Base-by-base conservation (phyloP, 208 protist species). In the Leishmania martiniquensis region DNA sequence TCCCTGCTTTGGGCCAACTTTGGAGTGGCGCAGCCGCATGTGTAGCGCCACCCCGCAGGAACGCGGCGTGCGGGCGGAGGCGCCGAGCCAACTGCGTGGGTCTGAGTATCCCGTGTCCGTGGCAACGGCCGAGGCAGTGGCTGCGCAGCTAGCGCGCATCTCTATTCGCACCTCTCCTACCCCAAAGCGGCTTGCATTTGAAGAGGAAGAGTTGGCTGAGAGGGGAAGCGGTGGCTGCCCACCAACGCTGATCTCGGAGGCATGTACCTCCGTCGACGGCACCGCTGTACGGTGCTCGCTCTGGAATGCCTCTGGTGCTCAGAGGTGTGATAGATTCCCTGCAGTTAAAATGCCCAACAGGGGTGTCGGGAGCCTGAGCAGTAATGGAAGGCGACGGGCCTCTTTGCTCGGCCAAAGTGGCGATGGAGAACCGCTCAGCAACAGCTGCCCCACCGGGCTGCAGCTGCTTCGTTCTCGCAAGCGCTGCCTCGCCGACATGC, bases 151-250 rank as follows among this genome's bases (percentile, higher is more conserved):
- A n/a, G 82, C 76, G 1, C 75, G 77, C 42, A 65, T 89, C 5
- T 84, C 63, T 10, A 66, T 92, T 42, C 81, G 88, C 54, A 59
- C 83, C n/a, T 93, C 89, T 4, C 89, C 92, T 7, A 94, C 89
- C 12, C 89, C 87, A 59, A 96, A 96, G 75, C 76, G 83, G 32
- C 83, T 96, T 9, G 78, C 87, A 29, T 96, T 92, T 83, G 83
- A 88, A 25, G 84, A 87, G 13, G 81, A 84, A 4, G 76, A 86
- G 49, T 20, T 74, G n/a, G 29, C 2, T 34, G 49, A 34, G 51
- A 59, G 70, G 20, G 22, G 22, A 17, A 45, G 34, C 70, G 32
- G 37, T 57, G 70, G 70, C 32, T 49, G 17, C 44, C 37, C 67
- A 25, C 67, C 67, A 15, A 39, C 32, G 22, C 32, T 57, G 45